phyloP scores from a whole-genome alignment of 805 yeast genomes.

The Kazachstania kunashirensis region DNA sequence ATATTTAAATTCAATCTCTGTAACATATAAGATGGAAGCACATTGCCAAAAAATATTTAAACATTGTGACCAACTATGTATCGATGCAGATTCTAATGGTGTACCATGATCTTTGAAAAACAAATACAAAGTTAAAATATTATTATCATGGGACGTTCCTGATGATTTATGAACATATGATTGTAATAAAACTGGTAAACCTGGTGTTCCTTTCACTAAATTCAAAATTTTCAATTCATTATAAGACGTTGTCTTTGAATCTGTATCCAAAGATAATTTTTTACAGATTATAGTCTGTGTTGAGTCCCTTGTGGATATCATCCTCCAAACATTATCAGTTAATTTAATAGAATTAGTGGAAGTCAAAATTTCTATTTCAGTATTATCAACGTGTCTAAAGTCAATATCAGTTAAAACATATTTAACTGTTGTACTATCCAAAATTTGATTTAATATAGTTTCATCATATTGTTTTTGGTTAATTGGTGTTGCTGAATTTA shows the following conservation, averaged over 20 bases:
- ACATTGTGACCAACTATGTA: constrained; percentile 20
- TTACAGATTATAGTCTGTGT: constrained; percentile 15
- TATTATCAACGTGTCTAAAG: not conserved
- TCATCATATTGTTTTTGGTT: constrained; percentile 21
- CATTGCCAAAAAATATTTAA: constrained; percentile 44
- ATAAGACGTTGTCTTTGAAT: constrained; percentile 16
- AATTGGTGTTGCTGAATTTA: constrained; percentile 20
- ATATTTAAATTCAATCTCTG: constrained; percentile 44
- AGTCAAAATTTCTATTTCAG: constrained; percentile 8
- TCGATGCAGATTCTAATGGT: constrained; percentile 10
- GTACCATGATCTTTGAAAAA: constrained; percentile 25
- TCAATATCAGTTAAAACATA: constrained; percentile 12
- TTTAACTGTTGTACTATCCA: constrained; percentile 19
- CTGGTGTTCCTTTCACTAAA: constrained; percentile 23
- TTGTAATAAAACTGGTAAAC: constrained; percentile 20
- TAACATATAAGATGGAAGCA: constrained; percentile 38
- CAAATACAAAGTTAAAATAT: constrained; percentile 11
- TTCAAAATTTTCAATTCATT: constrained; percentile 22
- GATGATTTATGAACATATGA: constrained; percentile 16
- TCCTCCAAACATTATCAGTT: constrained; percentile 16
- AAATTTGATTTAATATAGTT: constrained; percentile 16
- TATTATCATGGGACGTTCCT: not conserved
- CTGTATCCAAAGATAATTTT: constrained; percentile 13
- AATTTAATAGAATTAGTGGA: constrained; percentile 8
- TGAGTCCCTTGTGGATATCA: constrained; percentile 8